Percentiles rank a stretch among this genome's conserved stretches.
Evolutionary conservation across 129 eudicot species (phyloP).

Genomic region (Pulicaria dysenterica): DNA sequence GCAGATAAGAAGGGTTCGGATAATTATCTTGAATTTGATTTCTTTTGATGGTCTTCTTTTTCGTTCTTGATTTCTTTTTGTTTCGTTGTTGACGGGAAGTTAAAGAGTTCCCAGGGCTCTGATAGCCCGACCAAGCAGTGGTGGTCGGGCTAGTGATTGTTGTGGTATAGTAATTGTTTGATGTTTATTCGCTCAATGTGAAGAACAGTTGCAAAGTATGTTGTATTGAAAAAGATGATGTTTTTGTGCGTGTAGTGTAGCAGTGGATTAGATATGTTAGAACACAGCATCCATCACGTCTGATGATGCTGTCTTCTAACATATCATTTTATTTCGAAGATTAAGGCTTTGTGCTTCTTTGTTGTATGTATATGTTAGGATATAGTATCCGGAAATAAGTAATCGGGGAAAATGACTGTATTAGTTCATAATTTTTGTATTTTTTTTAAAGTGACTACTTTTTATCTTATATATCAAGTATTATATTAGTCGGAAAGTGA

Average conservation of each 20-base stretch:
- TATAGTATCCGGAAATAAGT: no score
- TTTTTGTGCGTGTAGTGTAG: conserved; percentile 26
- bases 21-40: conserved; percentile 88
- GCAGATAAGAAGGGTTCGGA: conserved; percentile 61
- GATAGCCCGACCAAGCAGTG: conserved; percentile 8
- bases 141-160: conserved; percentile 31
- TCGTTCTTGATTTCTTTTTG: conserved; percentile 15
- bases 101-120: conserved; percentile 24
- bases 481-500: no score
- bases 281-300: background rate
- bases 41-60: conserved; percentile 56
- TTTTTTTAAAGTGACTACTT: no score
- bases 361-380: no score
- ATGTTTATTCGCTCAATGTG: conserved; percentile 37
- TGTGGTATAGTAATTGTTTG: conserved; percentile 43
- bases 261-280: background rate
- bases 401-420: no score
- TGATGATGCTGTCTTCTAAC: background rate
- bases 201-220: conserved; percentile 44
- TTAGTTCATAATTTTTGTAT: no score
- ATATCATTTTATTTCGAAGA: background rate
- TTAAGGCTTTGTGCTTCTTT: background rate
- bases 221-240: conserved; percentile 45
- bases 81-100: conserved; percentile 24
- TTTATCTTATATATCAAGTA: no score